Percentiles rank a stretch among this genome's conserved stretches.
Evolutionary conservation across 169 alveolate genomes (phyloP).

Genomic region (Plasmodium knowlesi): DNA sequence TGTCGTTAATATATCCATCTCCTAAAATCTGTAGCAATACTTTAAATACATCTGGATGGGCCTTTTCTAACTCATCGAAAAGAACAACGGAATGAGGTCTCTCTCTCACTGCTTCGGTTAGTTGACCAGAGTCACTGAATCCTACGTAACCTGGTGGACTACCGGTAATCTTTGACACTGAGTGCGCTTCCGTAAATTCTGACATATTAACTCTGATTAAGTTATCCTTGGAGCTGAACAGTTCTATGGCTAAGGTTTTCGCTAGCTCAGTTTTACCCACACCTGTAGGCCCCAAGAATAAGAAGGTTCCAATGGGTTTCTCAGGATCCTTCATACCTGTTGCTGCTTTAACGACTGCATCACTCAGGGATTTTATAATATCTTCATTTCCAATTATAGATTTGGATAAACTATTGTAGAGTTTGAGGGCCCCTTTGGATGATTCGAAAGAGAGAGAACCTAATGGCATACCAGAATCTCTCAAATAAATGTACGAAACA

Average conservation of each 20-base stretch:
- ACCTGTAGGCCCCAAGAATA: conserved; percentile 80
- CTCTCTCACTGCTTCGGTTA: conserved; percentile 82
- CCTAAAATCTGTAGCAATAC: conserved; percentile 73
- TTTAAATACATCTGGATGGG: conserved; percentile 74
- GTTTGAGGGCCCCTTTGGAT: conserved; percentile 76
- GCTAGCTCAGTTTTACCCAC: conserved; percentile 78
- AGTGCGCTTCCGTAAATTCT: conserved; percentile 82
- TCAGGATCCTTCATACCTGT: conserved; percentile 75
- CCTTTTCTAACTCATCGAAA: conserved; percentile 75
- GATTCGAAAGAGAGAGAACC: conserved; percentile 73
- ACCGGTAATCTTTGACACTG: conserved; percentile 81
- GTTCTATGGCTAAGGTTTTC: conserved; percentile 71
- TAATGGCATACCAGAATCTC: conserved; percentile 77
- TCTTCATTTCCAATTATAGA: conserved; percentile 85
- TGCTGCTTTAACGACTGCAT: conserved; percentile 78
- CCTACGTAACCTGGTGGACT: conserved; percentile 89
- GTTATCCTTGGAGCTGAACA: conserved; percentile 59
- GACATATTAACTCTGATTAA: conserved; percentile 78
- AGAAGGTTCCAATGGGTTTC: conserved; percentile 77
- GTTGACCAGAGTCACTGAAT: conserved; percentile 84
- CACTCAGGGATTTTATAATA: conserved; percentile 79
- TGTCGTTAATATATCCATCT: conserved; percentile 74
- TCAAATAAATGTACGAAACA: conserved; percentile 66
- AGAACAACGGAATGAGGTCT: conserved; percentile 77
- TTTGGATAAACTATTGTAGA: conserved; percentile 79